Evolutionary conservation across 441 rosid genomes (phyloP), one percentile per base, ranked within the genome.

Genomic region (Mallotus repandus): DNA sequence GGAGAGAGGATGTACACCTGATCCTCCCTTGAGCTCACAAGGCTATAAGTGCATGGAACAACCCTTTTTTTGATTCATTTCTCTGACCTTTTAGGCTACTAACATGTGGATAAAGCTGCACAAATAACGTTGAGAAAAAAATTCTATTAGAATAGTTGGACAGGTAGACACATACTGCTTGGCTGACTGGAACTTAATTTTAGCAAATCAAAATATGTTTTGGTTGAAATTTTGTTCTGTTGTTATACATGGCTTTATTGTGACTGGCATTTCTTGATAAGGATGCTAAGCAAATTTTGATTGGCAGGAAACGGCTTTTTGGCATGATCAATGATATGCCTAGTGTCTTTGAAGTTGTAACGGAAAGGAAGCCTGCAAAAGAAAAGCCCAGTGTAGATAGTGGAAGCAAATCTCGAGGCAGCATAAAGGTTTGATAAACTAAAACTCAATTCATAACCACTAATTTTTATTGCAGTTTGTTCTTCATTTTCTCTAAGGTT

Each of bases 271-370:
- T 72, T 54, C 53, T 35, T 25, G 14, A 11, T 45, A 32, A 46
- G 67, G 43, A 77, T 38, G 5, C 32, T 45, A 10, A 19, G 32
- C 63, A 9, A 16, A 61, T 61, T 72, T 58, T 72, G 46, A 1
- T 68, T 63, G 38, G 63, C 91, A 93, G 95, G 89, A 93, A 86
- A 76, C 92, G 87, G 38, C 85, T 93, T 14, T 91, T 89, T 83
- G 88, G 89, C 88, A 75, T 91, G 77, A 85, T 88, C 76, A 93
- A 93, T 77, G 95, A 91, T 75, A 85, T 89, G 70, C 95, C 95
- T 32, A 91, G 95, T 60, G 88, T 93, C 62, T 89, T 87, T 74
- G 98, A 91, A 79, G 91, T 88, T 64, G 91, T 93, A 60, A 86
- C 92, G 1, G 93, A 84, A 69, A 86, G 89, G 83, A 87, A 84